phyloP scores from a whole-genome alignment of 2,329 filamentous ascomycete species.

The Colletotrichum siamense region DNA sequence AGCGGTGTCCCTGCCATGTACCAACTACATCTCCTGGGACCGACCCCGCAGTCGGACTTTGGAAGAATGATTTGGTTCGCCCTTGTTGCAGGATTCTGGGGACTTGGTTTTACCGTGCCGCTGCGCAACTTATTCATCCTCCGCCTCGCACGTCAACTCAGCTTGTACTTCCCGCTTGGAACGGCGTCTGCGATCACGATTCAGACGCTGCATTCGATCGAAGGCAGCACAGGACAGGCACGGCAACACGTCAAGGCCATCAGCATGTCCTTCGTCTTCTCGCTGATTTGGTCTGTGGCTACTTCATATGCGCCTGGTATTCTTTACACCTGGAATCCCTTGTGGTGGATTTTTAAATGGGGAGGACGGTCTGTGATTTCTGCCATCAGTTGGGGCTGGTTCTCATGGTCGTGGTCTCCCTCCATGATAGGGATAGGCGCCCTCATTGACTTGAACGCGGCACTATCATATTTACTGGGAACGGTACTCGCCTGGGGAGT shows the following conservation, averaged over 20 bases:
- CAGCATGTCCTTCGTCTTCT: neutral
- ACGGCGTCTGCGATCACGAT: neutral
- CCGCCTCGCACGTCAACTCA: neutral
- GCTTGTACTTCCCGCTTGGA: neutral
- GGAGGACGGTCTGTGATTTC: neutral
- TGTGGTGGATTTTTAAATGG: neutral
- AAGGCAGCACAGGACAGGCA: neutral
- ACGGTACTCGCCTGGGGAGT: neutral
- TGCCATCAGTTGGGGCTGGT: neutral
- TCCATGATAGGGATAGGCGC: neutral
- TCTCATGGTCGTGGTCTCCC: neutral
- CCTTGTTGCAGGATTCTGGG: neutral
- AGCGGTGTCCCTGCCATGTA: constrained; percentile 20
- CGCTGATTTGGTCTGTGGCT: neutral
- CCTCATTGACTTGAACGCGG: neutral
- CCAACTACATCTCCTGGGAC: constrained; percentile 1
- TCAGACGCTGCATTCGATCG: neutral
- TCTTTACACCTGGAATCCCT: neutral
- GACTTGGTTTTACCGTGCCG: neutral
- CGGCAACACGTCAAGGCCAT: neutral
- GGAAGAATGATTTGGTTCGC: neutral
- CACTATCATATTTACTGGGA: neutral
- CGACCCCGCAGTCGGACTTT: neutral
- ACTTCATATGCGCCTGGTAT: neutral
- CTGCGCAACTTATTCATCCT: neutral